Conservation (phyloP, 2,329 filamentous ascomycete genomes). For the Geosmithia flava region DNA sequence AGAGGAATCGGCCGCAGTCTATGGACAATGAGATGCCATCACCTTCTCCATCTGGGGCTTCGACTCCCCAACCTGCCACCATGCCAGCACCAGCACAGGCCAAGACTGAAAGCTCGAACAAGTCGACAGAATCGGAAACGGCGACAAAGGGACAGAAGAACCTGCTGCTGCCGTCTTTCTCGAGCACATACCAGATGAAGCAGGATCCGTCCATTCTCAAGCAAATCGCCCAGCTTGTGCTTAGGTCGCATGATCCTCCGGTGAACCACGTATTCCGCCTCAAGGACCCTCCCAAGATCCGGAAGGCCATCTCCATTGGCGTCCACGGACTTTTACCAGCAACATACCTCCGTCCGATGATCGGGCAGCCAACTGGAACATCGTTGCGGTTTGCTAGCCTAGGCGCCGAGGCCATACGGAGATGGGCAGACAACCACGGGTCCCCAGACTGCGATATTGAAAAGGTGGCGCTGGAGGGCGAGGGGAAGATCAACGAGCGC, state of each 20-base stretch:
- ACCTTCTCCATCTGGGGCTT: conserved; percentile 13
- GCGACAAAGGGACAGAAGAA: conserved; percentile 37
- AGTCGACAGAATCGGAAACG: conserved; percentile 6
- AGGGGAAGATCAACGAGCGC: conserved; percentile 80
- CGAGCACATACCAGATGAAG: conserved; percentile 53
- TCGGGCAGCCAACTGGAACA: conserved; percentile 91
- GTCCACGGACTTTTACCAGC: conserved; percentile 92
- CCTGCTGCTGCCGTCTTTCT: conserved; percentile 57
- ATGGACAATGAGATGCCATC: conserved; percentile 29
- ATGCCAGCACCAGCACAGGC: conserved; percentile 1
- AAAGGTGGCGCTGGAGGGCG: conserved; percentile 87
- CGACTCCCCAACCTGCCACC: conserved; percentile 7
- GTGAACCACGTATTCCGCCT: conserved; percentile 61
- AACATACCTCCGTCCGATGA: conserved; percentile 72
- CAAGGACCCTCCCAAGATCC: conserved; percentile 59
- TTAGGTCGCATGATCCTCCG: conserved; percentile 41
- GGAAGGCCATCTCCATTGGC: conserved; percentile 82
- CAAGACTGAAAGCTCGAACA: conserved; percentile 7
- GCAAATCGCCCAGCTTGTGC: conserved; percentile 46
- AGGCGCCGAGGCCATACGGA: conserved; percentile 69
- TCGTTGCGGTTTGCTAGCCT: conserved; percentile 88
- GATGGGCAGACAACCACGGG: conserved; percentile 66
- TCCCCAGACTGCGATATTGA: conserved; percentile 73
- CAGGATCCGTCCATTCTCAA: conserved; percentile 60
- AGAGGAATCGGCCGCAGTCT: conserved; percentile 32